Evolutionary conservation across 148 eudicot genomes (phyloP).

Genomic region (Euryodendron excelsum): DNA sequence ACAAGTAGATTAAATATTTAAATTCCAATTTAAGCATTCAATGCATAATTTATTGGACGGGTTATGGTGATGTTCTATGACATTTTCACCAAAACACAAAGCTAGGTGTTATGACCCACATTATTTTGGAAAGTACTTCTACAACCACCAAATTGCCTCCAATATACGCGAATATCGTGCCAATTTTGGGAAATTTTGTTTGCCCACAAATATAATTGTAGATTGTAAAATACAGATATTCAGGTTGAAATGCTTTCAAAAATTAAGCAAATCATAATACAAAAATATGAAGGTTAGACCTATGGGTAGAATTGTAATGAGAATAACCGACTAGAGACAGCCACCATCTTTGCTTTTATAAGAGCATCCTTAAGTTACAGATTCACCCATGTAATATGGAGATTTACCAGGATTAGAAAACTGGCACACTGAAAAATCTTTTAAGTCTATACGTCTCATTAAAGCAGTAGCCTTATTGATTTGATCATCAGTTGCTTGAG

Average conservation of each 20-base stretch:
- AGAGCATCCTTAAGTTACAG: not conserved
- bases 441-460: constrained; percentile 71
- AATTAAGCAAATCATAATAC: not conserved
- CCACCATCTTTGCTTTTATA: too few relatives aligned
- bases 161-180: not conserved
- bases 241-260: not conserved
- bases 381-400: not conserved
- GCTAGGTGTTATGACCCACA: not conserved
- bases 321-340: not conserved
- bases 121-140: not conserved
- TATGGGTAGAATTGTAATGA: too few relatives aligned
- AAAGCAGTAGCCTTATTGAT: constrained; percentile 66
- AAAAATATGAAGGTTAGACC: not conserved
- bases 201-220: not conserved
- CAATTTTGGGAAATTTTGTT: too few relatives aligned
- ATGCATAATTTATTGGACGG: too few relatives aligned
- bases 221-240: not conserved
- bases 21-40: too few relatives aligned
- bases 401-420: constrained; percentile 89
- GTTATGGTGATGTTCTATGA: too few relatives aligned
- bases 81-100: not conserved
- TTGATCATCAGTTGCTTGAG: constrained; percentile 71
- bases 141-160: not conserved
- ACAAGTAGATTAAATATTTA: too few relatives aligned
- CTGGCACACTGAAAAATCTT: constrained; percentile 87